Evolutionary conservation across 225 moss, liverwort and hornwort species (phyloP), one percentile per base, ranked within the genome.

Genomic region (Sphagnum contortum): DNA sequence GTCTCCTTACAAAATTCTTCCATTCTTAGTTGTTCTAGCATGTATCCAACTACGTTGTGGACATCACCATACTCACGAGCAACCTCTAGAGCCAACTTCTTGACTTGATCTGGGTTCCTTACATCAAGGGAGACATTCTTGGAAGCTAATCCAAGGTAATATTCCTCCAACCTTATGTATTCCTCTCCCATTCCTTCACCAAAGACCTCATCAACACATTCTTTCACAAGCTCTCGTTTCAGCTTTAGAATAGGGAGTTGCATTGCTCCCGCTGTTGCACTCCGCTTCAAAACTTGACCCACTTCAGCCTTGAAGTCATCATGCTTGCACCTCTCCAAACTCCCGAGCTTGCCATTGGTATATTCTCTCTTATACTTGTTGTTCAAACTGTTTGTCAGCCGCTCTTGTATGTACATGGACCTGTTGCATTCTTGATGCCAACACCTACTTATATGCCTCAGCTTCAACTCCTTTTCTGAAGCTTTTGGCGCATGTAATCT

Each of bases 351-450:
- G 0, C 80, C 80, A 0, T 65, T 62, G 4, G 70, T 65, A 0
- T 70, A 77, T 0, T 52, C 65, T 8, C 69, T 66, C 3, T 66
- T 63, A 57, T 74, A 74, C 9, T 77, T 81, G 1, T 47, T 3
- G 4, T 71, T 69, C 45, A 81, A 48, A 0, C 63, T 6, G 2
- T 5, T 1, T 6, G 49, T 57, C 29, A 72, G 6, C 45, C 66
- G 48, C 3, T 74, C 73, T 5, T 77, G 77, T 8, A 74, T 44
- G 0, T 62, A 5, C 0, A 69, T 48, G 1, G 81, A 66, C 63
- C 66, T 66, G 48, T 66, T 5, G n/a, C 81, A 81, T 0, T 77
- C 69, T 46, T 81, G 81, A 48, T 81, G 77, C 77, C 77, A 81
- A 0, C 45, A 8, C 45, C 60, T 69, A 60, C 77, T 81, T 5